Base-by-base conservation (phyloP, 441 rosid genomes). In the Rhodomyrtus psidioides region DNA sequence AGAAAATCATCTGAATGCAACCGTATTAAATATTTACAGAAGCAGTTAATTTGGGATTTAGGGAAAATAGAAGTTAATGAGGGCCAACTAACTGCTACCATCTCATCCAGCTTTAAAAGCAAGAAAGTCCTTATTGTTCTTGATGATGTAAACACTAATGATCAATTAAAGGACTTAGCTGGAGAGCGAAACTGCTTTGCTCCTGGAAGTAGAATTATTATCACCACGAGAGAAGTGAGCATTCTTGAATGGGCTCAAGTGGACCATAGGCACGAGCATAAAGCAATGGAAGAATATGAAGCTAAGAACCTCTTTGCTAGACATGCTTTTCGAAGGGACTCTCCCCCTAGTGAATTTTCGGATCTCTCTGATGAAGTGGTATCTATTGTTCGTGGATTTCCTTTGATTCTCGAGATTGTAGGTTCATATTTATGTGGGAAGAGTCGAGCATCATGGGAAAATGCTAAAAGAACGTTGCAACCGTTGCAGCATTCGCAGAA, bases 331-430 rank as follows among this genome's bases (percentile, higher is more conserved):
- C 12, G 12, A 15, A 60, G 1, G 39, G 12, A 60, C 5, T 14
- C 70, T 60, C 5, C 9, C 0, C 42, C 42, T 28, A 0, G 0
- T 6, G 5, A 60, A 28, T 16, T 60, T 60, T 60, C 1, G 0
- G 1, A 0, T 15, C 23, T 60, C 0, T 16, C 23, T 15, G 0
- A 0, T 7, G 1, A 27, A 0, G 39, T 60, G 42, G 0, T 60
- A 27, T 16, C 23, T 28, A 4, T 0, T 28, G 1, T 60, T 60
- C 5, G 1, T 3, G 0, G 30, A 42, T 4, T 60, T 28, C 42
- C 74, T 60, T 16, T 60, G 3, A 16, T 0, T 28, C 0, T 60
- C 0, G 74, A 60, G 42, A 2, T 60, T 28, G 1, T 60, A 7
- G 74, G 74, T 60, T 60, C 74, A 1, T 60, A 28, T 60, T 7